phyloP scores from a whole-genome alignment of 1,284 basidiomycete genomes.

The Golubevia pallescens region DNA sequence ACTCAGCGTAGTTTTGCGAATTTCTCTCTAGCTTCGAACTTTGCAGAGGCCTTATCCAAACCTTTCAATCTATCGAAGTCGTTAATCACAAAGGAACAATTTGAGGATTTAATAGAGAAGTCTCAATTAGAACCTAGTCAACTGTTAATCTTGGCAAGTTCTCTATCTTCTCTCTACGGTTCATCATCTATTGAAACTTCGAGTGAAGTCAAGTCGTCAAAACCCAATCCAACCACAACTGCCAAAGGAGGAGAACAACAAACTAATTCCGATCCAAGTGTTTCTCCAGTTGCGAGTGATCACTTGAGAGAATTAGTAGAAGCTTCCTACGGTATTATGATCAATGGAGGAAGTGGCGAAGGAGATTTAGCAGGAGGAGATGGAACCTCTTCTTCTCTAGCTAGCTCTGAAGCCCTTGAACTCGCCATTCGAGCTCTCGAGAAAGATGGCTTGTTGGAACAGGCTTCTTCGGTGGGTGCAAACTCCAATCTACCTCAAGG shows the following conservation, averaged over 20 bases:
- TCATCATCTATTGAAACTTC: background rate
- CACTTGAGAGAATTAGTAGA: background rate
- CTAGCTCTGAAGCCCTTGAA: background rate
- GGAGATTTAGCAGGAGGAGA: background rate
- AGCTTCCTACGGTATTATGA: background rate
- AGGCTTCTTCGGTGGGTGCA: background rate
- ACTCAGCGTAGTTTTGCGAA: background rate
- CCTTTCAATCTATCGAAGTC: constrained; percentile 5
- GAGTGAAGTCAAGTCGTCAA: no score
- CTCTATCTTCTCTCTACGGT: background rate
- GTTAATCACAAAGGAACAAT: background rate
- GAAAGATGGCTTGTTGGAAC: background rate
- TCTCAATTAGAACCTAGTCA: background rate
- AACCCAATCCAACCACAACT: no score
- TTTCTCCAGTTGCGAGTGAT: background rate
- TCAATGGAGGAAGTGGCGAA: background rate
- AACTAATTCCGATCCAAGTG: background rate
- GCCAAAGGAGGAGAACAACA: background rate
- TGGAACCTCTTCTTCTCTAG: background rate
- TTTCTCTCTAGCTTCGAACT: background rate
- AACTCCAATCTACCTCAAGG: background rate
- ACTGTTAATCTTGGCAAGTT: background rate
- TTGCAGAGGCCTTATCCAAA: background rate
- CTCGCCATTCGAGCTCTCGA: background rate
- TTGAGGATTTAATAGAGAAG: no score